Percentiles rank a stretch among this genome's conserved stretches.
Conservation (phyloP, 1,284 basidiomycete species). For the Psilocybe mexicana region DNA sequence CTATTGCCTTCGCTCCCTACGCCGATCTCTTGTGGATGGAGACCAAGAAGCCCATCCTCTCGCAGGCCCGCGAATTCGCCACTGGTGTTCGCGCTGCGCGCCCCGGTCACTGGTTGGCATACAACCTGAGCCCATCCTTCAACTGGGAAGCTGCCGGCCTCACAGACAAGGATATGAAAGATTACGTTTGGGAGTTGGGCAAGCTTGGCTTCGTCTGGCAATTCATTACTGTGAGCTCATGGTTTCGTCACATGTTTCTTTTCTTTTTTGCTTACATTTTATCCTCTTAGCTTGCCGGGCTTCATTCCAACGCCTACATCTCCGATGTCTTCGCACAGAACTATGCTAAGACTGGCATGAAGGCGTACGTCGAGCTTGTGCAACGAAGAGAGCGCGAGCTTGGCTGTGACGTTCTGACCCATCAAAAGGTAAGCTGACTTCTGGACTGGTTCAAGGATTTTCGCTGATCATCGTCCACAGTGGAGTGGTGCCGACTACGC, state of each 20-base stretch:
- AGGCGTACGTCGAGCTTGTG: slow-evolving; percentile 85
- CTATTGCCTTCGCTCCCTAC: slow-evolving; percentile 91
- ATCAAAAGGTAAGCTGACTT: slow-evolving; percentile 65
- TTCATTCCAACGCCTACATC: slow-evolving; percentile 98
- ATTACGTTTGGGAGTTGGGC: slow-evolving; percentile 91
- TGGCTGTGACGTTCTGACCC: slow-evolving; percentile 89
- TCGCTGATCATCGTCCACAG: slow-evolving; percentile 38
- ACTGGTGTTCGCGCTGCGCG: slow-evolving; percentile 79
- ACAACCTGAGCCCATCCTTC: slow-evolving; percentile 93
- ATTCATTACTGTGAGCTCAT: slow-evolving; percentile 86
- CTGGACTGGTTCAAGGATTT: not conserved
- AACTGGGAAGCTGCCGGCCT: slow-evolving; percentile 94
- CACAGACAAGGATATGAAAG: slow-evolving; percentile 82
- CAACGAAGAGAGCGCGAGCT: slow-evolving; percentile 88
- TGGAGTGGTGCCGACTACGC: slow-evolving; percentile 96
- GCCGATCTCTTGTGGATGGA: slow-evolving; percentile 97
- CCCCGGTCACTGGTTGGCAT: slow-evolving; percentile 91
- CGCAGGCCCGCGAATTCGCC: slow-evolving; percentile 93
- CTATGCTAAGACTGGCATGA: slow-evolving; percentile 91
- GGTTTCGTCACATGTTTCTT: not conserved
- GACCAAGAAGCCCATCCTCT: slow-evolving; percentile 94
- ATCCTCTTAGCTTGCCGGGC: slow-evolving; percentile 77
- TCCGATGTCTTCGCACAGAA: slow-evolving; percentile 89
- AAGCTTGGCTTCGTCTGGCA: slow-evolving; percentile 97
- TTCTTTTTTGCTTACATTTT: slow-evolving; percentile 10